Base-by-base conservation (phyloP, 164 flowering plant genomes). In the Umbellularia californica region DNA sequence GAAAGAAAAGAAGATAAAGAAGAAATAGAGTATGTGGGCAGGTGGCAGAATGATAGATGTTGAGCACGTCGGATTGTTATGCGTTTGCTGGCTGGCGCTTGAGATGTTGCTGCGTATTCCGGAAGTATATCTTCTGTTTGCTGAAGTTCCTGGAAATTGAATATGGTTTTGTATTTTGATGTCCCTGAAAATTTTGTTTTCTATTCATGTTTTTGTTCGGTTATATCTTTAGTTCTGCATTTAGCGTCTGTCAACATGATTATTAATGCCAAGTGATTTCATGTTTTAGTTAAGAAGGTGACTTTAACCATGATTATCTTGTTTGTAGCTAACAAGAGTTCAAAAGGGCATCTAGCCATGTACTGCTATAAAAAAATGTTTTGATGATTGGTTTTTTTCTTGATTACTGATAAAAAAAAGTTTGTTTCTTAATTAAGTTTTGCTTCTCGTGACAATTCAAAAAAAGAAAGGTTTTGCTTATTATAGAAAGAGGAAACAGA, bases 1-100 rank as follows among this genome's bases (percentile, higher is more conserved):
- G 23, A 77, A 50, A n/a, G 77, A 68, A 63, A 71, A 69, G 71
- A 79, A 78, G 70, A n/a, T 66, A 51, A 81, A 81, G 77, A 70
- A 27, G 55, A 79, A 77, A 81, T 77, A 77, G 78, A 79, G 28
- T 70, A 77, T 73, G 77, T 72, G 20, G 52, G 30, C 11, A 19
- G 17, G 22, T n/a, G 74, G 70, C 58, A 41, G 65, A 23, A 50
- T 52, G 70, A 58, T 55, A 1, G 50, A 19, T 70, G 65, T 65
- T 52, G 0, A 41, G 50, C 13, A 51, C 4, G 22, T 58, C 66
- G 47, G 24, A 62, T 58, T 68, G 41, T 30, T 33, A 25, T 23
- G 22, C 14, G 52, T 70, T n/a, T 30, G 60, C 11, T 66, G 47
- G 66, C 47, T 5, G 30, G 7, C 5, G 5, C 23, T 2, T 23